These are phyloP conservation scores for Bryoerythrophyllum caledonicum DNA, from an alignment of 225 moss, liverwort and hornwort genomes.

Conservation along the genomic window DNA sequence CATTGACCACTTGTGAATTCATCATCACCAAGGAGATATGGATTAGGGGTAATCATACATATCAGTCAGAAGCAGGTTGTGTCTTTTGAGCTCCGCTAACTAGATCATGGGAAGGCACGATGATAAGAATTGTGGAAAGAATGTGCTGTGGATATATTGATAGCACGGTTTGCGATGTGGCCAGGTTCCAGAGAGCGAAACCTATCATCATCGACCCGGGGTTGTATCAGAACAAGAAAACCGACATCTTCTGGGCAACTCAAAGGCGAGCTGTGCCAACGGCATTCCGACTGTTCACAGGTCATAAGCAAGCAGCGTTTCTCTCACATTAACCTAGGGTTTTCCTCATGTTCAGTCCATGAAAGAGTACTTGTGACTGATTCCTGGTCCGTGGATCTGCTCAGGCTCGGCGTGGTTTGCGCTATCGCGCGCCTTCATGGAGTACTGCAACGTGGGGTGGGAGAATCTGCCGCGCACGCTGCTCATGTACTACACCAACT, in stretches of 20 bases:
- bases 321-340: too few relatives aligned
- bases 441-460: conserved; percentile 85
- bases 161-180: conserved; percentile 3
- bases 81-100: not conserved
- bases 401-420: conserved; percentile 96
- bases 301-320: not conserved
- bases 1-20: not conserved
- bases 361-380: too few relatives aligned
- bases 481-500: conserved; percentile 95
- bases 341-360: too few relatives aligned
- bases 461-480: conserved; percentile 82
- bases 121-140: not conserved
- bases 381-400: conserved; percentile 1
- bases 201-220: conserved; percentile 93
- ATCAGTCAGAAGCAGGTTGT: not conserved
- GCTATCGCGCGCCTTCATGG: conserved; percentile 79
- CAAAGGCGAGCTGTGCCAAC: conserved; percentile 83
- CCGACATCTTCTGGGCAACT: conserved; percentile 88
- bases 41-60: not conserved
- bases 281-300: conserved; percentile 89
- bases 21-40: not conserved
- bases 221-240: conserved; percentile 79
- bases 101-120: not conserved
- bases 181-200: conserved; percentile 91
- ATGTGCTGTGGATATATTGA: not conserved